These are phyloP conservation scores for Neopestalotiopsis sp. DNA, from an alignment of 2,329 filamentous ascomycete genomes.

Conservation along the genomic window DNA sequence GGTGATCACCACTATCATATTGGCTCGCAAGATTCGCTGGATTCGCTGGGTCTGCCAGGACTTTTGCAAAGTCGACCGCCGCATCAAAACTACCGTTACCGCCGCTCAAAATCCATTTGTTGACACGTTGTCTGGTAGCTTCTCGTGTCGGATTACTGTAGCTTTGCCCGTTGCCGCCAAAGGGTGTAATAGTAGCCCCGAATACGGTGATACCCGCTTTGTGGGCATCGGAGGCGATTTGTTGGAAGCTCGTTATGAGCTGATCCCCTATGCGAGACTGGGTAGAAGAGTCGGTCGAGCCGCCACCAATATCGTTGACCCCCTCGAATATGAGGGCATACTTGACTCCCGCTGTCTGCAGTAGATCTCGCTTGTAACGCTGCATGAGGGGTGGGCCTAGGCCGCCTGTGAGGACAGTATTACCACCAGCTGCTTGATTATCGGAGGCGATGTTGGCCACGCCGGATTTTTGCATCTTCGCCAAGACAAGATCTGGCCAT, in stretches of 20 bases:
- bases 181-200: conserved; percentile 71
- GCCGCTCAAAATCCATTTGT: conserved; percentile 63
- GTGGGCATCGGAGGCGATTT: conserved; percentile 62
- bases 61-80: conserved; percentile 66
- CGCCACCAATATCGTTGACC: conserved; percentile 71
- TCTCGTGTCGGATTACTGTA: conserved; percentile 63
- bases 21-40: conserved; percentile 52
- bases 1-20: conserved; percentile 68
- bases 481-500: conserved; percentile 64
- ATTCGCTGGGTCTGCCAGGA: conserved; percentile 57
- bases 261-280: conserved; percentile 55
- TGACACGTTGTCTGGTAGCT: conserved; percentile 60
- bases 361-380: conserved; percentile 68
- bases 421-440: conserved; percentile 75
- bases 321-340: conserved; percentile 73
- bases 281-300: conserved; percentile 46
- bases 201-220: conserved; percentile 61
- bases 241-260: conserved; percentile 62
- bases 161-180: conserved; percentile 54
- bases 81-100: conserved; percentile 59
- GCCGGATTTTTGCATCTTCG: conserved; percentile 52
- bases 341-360: conserved; percentile 60
- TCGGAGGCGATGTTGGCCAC: conserved; percentile 59
- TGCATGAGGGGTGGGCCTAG: conserved; percentile 66
- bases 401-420: conserved; percentile 65